A percentile compares a stretch with the other conserved stretches of the same genome.
These are phyloP conservation scores for Cladophialophora exuberans DNA, from an alignment of 2,329 filamentous ascomycete species.

Conservation along the genomic window DNA sequence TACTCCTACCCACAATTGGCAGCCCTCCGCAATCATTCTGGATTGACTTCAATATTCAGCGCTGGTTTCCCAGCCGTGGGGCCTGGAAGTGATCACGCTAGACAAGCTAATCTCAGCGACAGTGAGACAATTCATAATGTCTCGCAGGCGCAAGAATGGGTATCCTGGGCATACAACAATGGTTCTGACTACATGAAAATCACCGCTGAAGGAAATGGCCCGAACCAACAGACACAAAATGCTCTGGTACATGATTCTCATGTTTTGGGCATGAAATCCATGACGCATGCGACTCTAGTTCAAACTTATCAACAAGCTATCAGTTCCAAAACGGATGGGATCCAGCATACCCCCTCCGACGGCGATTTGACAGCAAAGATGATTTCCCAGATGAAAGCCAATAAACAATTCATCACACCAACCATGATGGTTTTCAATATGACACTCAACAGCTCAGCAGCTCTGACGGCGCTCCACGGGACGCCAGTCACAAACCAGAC, in stretches of 20 bases:
- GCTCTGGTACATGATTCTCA: not conserved
- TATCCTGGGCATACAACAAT: not conserved
- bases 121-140: not conserved
- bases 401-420: constrained; percentile 2
- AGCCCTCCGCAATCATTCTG: not conserved
- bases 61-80: not conserved
- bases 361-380: not conserved
- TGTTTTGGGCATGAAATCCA: not conserved
- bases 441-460: not conserved
- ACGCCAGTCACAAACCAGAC: not conserved
- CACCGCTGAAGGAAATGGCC: not conserved
- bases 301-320: not conserved
- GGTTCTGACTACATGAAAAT: constrained; percentile 8
- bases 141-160: not conserved
- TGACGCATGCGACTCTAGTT: not conserved
- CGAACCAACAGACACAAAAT: constrained; percentile 2
- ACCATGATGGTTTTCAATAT: constrained; percentile 2
- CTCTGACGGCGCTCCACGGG: not conserved
- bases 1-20: not conserved
- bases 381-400: not conserved
- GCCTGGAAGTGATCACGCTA: not conserved
- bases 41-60: constrained; percentile 9
- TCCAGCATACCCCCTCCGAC: constrained; percentile 12
- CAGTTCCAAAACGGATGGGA: not conserved
- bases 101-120: not conserved